Conservation (phyloP, 305 asterid genomes). For the Withania somnifera region DNA sequence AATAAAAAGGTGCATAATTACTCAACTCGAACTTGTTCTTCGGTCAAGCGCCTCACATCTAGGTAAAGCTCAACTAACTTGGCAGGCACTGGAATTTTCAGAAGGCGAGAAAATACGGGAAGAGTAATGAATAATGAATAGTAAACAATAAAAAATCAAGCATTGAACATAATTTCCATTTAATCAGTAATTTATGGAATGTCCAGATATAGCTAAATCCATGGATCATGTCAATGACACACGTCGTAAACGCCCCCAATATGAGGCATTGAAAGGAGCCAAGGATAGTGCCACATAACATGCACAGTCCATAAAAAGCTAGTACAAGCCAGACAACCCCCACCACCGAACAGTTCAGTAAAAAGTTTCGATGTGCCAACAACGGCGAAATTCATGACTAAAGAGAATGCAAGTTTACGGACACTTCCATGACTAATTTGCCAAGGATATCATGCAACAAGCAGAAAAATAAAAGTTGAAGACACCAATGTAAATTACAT, state of each 20-base stretch:
- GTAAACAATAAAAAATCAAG: background rate
- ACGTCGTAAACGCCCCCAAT: background rate
- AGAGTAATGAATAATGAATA: too few relatives aligned
- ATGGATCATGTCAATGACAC: background rate
- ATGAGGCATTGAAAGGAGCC: constrained; percentile 1
- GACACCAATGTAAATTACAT: background rate
- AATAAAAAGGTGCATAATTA: background rate
- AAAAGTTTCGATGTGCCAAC: background rate
- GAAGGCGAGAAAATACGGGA: background rate
- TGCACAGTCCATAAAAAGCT: background rate
- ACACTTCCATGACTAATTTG: background rate
- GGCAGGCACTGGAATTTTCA: constrained; percentile 48
- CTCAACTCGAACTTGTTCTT: constrained; percentile 76
- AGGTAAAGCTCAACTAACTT: constrained; percentile 58
- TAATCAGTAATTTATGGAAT: background rate
- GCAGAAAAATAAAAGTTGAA: background rate
- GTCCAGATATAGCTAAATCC: background rate
- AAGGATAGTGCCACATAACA: background rate
- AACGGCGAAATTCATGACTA: background rate
- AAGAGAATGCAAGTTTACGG: background rate
- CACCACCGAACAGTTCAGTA: background rate
- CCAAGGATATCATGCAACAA: background rate
- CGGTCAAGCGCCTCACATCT: constrained; percentile 61
- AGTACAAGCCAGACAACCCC: background rate
- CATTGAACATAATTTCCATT: background rate